Evolutionary conservation across 192 early-diverging fungal species (phyloP), one percentile per base, ranked within the genome.

Genomic region (Martensiomyces pterosporus): DNA sequence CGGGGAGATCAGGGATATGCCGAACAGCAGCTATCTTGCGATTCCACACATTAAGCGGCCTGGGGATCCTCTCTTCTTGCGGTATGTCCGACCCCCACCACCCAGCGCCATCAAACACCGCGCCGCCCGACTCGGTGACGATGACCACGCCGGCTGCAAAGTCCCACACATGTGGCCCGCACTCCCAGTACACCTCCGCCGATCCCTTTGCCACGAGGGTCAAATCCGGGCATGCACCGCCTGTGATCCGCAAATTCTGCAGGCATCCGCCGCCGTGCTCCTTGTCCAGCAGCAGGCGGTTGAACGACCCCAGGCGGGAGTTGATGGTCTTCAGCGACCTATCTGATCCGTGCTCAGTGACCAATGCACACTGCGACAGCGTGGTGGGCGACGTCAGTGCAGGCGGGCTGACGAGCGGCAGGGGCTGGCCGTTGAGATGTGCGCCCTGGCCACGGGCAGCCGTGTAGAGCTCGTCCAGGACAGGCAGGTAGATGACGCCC

Each of bases 171-270:
- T 69, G 73, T 9, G 57, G 77, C 5, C 93, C 95, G 34, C 84
- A 77, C 62, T 98, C 95, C 89, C 91, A 98, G 65, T 92, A 97
- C 6, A 87, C 57, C 55, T 98, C 93, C 6, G 84, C 66, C 12
- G 80, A 73, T 18, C 92, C 93, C 35, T 87, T 81, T 9, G 92
- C 91, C 23, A 92, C 82, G 24, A 80, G 69, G 43, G 86, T 83
- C 72, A 93, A 75, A 41, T 85, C 85, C 18, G 91, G 56, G 0
- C 89, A 85, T 2, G 87, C 92, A 19, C 84, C 82, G 1, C 93
- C 95, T 0, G 83, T 56, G 22, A 82, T 65, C 5, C 95, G 80
- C 17, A 94, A 72, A 24, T 90, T 88, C 34, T 87, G 86, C 3
- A 81, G 75, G 15, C 74, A 65, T 12, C 64, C 75, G 7, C 78